A percentile compares a stretch with the other conserved stretches of the same genome.
phyloP scores from a whole-genome alignment of 768 basidiomycete species.

The Amanita brunnescens region DNA sequence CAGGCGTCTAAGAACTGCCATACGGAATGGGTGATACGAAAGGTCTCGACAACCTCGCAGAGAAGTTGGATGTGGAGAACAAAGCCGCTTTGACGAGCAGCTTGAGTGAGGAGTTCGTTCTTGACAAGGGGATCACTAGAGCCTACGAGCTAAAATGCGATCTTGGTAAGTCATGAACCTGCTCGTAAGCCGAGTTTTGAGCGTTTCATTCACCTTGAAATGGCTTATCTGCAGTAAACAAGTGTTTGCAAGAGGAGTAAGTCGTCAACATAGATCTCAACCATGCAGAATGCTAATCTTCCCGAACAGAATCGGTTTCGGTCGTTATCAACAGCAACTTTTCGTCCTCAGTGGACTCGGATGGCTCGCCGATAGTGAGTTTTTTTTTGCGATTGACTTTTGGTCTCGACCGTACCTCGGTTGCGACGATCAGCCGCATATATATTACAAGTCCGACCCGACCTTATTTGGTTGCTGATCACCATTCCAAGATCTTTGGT shows the following conservation, averaged over 20 bases:
- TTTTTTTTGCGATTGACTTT: too few species aligned
- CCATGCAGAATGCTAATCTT: background rate
- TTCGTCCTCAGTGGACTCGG: constrained; percentile 38
- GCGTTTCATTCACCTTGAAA: background rate
- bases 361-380: constrained; percentile 42
- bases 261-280: background rate
- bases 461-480: background rate
- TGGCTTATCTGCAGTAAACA: background rate
- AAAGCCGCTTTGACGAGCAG: background rate
- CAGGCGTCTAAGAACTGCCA: background rate
- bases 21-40: background rate
- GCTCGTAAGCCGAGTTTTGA: background rate
- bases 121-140: background rate
- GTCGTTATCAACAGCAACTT: constrained; percentile 39
- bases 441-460: background rate
- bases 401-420: background rate
- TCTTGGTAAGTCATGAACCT: background rate
- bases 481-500: constrained; percentile 28
- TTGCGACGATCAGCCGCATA: background rate
- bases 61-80: background rate
- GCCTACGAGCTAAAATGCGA: constrained; percentile 2
- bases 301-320: constrained; percentile 39
- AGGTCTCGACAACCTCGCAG: background rate
- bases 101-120: background rate
- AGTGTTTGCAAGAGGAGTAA: constrained; percentile 4